Base-by-base conservation (phyloP, 2,329 filamentous ascomycete genomes). In the Diplodia mutila region DNA sequence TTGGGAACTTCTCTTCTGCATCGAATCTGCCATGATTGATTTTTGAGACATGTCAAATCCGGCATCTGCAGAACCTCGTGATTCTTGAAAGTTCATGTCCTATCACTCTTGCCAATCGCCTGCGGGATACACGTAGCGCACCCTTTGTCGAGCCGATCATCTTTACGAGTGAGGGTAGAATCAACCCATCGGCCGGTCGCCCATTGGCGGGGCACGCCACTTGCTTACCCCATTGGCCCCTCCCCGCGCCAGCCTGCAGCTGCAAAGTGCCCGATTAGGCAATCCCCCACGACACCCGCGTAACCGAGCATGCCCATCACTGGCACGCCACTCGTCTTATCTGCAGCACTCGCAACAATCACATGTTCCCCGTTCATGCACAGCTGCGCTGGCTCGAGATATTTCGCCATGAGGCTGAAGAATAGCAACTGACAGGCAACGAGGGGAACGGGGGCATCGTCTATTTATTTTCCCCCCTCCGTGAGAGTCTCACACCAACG, bases 111-210 rank as follows among this genome's bases (percentile, higher is more conserved):
- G n/a, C n/a, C 32, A 21, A 55, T 12, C n/a, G n/a, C 21, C 29
- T 55, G 29, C 29, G 12, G 18, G 27, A 18, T 51, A 63, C 59
- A 63, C 59, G 59, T 63, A 63, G 59, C 42, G 46, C 25, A 27
- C n/a, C 14, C 25, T 63, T 3, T 63, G 42, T 63, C 59, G 59
- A 49, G 59, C 59, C 7, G 59, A 49, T 63, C 59, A 23, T 51
- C 27, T 63, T 49, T 63, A 63, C 42, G 46, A 34, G 59, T 51
- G 46, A 51, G 42, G 46, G 59, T 63, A 63, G 59, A 63, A 14
- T 4, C 21, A 29, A 51, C 9, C 8, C 23, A 2, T 25, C 14
- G 18, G 9, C 9, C 9, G 7, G 29, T 12, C 16, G 2, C 11
- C 14, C 18, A 63, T 63, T 63, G 59, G 59, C 14, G 49, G 42